These are phyloP conservation scores for Arthrobotrys iridis DNA, from an alignment of 2,329 filamentous ascomycete genomes.

Conservation along the genomic window DNA sequence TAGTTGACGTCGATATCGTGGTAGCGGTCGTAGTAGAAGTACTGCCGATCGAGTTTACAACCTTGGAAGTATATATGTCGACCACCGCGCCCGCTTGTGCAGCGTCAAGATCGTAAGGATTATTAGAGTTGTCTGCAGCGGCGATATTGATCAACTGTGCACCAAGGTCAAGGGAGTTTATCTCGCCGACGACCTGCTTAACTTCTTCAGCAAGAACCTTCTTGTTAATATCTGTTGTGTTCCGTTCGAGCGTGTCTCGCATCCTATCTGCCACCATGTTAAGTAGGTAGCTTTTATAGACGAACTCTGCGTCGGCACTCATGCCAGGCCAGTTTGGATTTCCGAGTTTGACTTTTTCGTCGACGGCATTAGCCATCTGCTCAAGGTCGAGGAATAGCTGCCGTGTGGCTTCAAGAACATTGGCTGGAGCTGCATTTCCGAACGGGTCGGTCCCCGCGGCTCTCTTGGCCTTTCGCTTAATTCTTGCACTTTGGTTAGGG, in stretches of 20 bases:
- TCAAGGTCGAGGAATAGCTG: constrained; percentile 41
- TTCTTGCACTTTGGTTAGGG: not conserved
- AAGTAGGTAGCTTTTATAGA: constrained; percentile 38
- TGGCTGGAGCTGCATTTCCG: constrained; percentile 23
- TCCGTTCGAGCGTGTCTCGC: constrained; percentile 30
- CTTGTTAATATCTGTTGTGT: constrained; percentile 37
- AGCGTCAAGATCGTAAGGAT: constrained; percentile 40
- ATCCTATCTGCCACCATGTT: constrained; percentile 37
- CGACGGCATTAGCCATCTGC: constrained; percentile 11
- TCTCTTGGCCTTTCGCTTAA: constrained; percentile 12
- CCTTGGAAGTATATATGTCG: constrained; percentile 28
- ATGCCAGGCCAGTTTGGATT: constrained; percentile 48
- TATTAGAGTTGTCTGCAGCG: constrained; percentile 31
- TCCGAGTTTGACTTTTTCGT: constrained; percentile 37
- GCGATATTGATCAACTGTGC: constrained; percentile 37
- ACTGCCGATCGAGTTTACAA: constrained; percentile 19
- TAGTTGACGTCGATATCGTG: constrained; percentile 11
- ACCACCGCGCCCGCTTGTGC: constrained; percentile 22
- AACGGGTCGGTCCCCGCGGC: constrained; percentile 17
- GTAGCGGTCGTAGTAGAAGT: constrained; percentile 20
- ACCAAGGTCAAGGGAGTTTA: constrained; percentile 29
- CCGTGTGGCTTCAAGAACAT: constrained; percentile 10
- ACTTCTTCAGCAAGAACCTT: constrained; percentile 34
- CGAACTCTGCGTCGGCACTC: constrained; percentile 43
- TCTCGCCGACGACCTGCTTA: constrained; percentile 29